Conservation (phyloP, 345 rosid genomes). For the Firmiana major region DNA sequence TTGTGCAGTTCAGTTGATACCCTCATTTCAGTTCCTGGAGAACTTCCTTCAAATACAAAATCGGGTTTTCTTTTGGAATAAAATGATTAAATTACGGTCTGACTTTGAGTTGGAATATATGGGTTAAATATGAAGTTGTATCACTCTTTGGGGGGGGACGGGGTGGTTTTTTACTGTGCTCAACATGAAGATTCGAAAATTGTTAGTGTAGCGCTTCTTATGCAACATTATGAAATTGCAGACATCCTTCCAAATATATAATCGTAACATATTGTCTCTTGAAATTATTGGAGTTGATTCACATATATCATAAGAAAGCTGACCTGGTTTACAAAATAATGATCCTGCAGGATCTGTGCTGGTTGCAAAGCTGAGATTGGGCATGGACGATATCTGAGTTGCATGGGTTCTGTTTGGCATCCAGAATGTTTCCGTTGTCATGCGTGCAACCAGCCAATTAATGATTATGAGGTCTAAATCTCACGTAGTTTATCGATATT, state of each 20-base stretch:
- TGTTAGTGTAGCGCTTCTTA: not conserved
- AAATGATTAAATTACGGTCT: not conserved
- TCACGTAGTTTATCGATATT: slow-evolving; percentile 1
- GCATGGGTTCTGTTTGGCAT: slow-evolving; percentile 83
- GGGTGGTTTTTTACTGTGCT: not conserved
- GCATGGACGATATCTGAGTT: slow-evolving; percentile 66
- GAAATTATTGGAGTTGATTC: not conserved
- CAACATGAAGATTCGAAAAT: not conserved
- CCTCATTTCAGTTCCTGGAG: not conserved
- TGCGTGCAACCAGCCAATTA: slow-evolving; percentile 66
- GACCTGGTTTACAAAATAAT: slow-evolving; percentile 19
- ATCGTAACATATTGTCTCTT: not conserved
- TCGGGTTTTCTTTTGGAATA: not conserved
- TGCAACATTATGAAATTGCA: not conserved
- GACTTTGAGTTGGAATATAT: not conserved
- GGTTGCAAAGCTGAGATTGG: slow-evolving; percentile 74
- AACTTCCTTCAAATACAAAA: not conserved
- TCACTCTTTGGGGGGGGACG: not conserved
- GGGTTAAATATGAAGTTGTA: not conserved
- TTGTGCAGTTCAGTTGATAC: not conserved
- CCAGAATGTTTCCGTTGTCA: slow-evolving; percentile 83
- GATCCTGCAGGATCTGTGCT: slow-evolving; percentile 52
- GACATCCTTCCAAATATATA: not conserved
- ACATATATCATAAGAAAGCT: slow-evolving; percentile 6
- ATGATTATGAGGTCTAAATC: slow-evolving; percentile 63